phyloP scores from a whole-genome alignment of 208 protist genomes.

The Leishmania tarentolae region DNA sequence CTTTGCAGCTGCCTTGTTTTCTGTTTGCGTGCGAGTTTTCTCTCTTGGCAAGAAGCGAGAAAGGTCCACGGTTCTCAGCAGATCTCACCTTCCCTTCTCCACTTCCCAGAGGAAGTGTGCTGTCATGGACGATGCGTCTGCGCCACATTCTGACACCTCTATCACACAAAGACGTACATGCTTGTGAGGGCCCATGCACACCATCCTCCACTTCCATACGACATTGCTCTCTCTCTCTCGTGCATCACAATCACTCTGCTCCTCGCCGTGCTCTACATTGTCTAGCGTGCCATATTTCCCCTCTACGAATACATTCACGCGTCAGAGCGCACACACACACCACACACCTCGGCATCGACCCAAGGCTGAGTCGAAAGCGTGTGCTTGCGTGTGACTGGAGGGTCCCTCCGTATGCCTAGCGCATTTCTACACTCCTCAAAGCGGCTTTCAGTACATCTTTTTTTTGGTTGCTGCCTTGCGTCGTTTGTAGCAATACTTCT shows the following conservation, averaged over 20 bases:
- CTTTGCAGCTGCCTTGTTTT: background rate
- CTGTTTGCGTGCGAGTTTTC: background rate
- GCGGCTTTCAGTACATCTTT: background rate
- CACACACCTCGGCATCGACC: background rate
- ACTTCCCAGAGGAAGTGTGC: background rate
- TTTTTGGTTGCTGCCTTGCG: background rate
- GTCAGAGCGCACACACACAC: background rate
- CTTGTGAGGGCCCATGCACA: background rate
- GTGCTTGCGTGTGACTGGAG: background rate
- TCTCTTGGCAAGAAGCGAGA: background rate
- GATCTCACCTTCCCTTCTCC: background rate
- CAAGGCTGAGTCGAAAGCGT: background rate
- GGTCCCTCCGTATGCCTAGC: background rate
- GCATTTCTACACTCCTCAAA: background rate
- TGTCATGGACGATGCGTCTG: background rate
- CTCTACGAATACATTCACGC: background rate
- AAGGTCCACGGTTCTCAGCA: background rate
- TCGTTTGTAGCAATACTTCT: background rate
- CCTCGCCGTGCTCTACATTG: background rate
- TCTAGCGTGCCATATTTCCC: background rate
- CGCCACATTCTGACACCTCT: background rate
- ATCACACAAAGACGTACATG: background rate
- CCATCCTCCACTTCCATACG: background rate
- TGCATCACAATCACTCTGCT: background rate
- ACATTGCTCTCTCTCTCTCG: background rate